Evolutionary conservation across 805 yeast genomes (phyloP), one percentile per base, ranked within the genome.

Genomic region (Nematodospora valgi): DNA sequence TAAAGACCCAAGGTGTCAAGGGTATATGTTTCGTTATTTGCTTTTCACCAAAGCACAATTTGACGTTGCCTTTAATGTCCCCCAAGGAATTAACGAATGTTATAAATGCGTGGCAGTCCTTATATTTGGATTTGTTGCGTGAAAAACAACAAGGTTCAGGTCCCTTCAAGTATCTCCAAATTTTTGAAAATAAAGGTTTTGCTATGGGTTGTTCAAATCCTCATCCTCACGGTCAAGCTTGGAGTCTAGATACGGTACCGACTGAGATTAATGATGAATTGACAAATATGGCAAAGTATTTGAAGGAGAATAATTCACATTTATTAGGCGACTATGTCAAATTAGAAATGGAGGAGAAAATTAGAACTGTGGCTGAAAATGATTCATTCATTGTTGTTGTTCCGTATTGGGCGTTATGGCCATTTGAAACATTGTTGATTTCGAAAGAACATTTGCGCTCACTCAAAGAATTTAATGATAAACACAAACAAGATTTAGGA

Each of bases 361-460:
- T 64, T 37, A 70, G 89, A 39, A 45, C 79, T 23, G 80, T 82
- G 10, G 62, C 69, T 15, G 70, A 72, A 37, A 82, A 82, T 51
- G 84, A 75, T 39, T 64, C 78, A 4, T 82, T 82, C 45, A 47
- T 82, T 15, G 84, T 73, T 4, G 76, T 82, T 8, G 87, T 82
- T 13, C 89, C 89, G 36, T 82, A 77, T 53, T 82, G 91, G 91
- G 89, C 88, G 5, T 68, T 78, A 23, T 82, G 89, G 89, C 91
- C 91, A 11, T 82, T 81, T 52, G 88, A 82, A 58, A 77, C 86
- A 5, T 58, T 82, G 59, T 60, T 82, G 22, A 57, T 82, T 5
- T 53, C 86, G n/a, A 76, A 76, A 48, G 55, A 62, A 10, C 80
- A 78, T 39, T 58, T 78, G 34, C 56, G 70, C 16, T 72, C 78